These are phyloP conservation scores for Cordyceps pruinosa DNA, from an alignment of 2,329 filamentous ascomycete species.

Conservation along the genomic window DNA sequence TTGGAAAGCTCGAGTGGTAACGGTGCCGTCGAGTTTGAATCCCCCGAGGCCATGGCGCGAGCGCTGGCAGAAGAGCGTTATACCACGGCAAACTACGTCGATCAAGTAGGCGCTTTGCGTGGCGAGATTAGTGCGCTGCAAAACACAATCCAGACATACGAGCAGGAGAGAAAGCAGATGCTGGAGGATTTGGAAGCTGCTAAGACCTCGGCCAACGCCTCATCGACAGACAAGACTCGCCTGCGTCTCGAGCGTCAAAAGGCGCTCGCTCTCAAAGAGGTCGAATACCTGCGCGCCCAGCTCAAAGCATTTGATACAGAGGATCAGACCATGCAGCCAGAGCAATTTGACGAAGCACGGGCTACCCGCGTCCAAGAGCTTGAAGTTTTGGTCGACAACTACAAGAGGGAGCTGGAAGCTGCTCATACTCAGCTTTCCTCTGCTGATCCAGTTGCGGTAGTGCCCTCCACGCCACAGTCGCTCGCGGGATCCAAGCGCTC, in stretches of 20 bases:
- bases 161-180: conserved; percentile 61
- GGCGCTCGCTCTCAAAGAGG: conserved; percentile 79
- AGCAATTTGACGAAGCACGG: conserved; percentile 70
- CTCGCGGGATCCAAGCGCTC: conserved; percentile 56
- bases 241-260: conserved; percentile 80
- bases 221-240: conserved; percentile 58
- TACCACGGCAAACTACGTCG: conserved; percentile 70
- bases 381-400: conserved; percentile 78
- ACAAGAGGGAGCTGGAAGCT: conserved; percentile 71
- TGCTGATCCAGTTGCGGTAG: conserved; percentile 41
- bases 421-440: conserved; percentile 69
- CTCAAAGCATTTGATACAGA: conserved; percentile 83
- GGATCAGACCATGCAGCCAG: conserved; percentile 77
- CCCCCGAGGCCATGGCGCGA: conserved; percentile 78
- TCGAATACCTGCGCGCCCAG: conserved; percentile 88
- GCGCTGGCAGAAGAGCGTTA: conserved; percentile 78
- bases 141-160: conserved; percentile 62
- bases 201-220: conserved; percentile 42
- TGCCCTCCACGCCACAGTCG: conserved; percentile 27
- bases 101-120: conserved; percentile 71
- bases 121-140: conserved; percentile 74
- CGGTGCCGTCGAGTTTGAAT: conserved; percentile 69
- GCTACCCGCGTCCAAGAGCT: conserved; percentile 69
- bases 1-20: conserved; percentile 60
- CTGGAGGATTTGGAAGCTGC: conserved; percentile 64